These are phyloP conservation scores for Fraxinus nigra DNA, from an alignment of 305 asterid genomes.

Conservation along the genomic window DNA sequence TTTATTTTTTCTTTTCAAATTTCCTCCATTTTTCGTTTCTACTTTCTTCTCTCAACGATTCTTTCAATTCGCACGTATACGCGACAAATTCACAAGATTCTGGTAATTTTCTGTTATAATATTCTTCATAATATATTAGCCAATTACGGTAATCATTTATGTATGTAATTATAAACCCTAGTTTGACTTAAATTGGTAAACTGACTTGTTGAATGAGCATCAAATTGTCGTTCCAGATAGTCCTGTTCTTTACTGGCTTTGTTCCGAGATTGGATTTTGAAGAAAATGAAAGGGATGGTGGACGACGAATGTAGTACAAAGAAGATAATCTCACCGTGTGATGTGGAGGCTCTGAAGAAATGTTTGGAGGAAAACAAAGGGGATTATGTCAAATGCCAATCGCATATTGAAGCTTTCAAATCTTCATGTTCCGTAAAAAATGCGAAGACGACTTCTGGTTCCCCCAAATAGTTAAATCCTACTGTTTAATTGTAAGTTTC, in stretches of 20 bases:
- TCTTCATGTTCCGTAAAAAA: constrained; percentile 47
- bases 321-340: constrained; percentile 41
- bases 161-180: not conserved
- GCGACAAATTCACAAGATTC: too few relatives aligned
- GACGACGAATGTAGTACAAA: constrained; percentile 25
- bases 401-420: constrained; percentile 58
- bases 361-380: constrained; percentile 65
- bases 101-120: too few relatives aligned
- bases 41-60: too few relatives aligned
- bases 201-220: not conserved
- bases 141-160: too few relatives aligned
- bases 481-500: constrained; percentile 19
- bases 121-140: too few relatives aligned
- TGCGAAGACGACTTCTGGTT: constrained; percentile 30
- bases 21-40: too few relatives aligned
- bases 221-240: not conserved
- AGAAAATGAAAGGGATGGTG: constrained; percentile 27
- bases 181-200: not conserved
- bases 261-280: not conserved
- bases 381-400: constrained; percentile 50
- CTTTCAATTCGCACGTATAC: too few relatives aligned
- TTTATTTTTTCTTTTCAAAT: too few relatives aligned
- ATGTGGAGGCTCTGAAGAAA: constrained; percentile 52
- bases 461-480: constrained; percentile 15
- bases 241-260: not conserved